Evolutionary conservation across 2,329 filamentous ascomycete genomes (phyloP).

Genomic region (Alternaria rosae): DNA sequence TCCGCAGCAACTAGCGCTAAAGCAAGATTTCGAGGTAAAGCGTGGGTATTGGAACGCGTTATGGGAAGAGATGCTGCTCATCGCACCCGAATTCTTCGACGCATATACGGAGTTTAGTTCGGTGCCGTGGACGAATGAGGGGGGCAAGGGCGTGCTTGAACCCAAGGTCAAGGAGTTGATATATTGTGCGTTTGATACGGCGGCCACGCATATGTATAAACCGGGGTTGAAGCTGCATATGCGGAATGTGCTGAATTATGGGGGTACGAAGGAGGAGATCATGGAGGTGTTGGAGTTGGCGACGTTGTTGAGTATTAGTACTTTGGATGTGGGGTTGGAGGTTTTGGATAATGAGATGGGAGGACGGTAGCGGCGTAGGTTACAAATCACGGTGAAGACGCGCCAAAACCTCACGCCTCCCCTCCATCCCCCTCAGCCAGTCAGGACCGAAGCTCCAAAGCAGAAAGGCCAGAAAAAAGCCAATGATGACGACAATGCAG

Average conservation of each 20-base stretch:
- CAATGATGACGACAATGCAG: no score
- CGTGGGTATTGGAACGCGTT: constrained; percentile 58
- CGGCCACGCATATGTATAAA: constrained; percentile 58
- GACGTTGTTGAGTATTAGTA: constrained; percentile 42
- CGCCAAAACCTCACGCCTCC: no score
- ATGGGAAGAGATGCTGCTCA: constrained; percentile 55
- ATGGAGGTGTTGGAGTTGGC: constrained; percentile 59
- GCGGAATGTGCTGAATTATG: constrained; percentile 57
- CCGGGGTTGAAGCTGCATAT: constrained; percentile 59
- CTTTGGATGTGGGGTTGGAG: constrained; percentile 36
- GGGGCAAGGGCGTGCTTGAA: constrained; percentile 47
- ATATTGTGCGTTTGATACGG: constrained; percentile 58
- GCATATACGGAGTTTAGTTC: constrained; percentile 57
- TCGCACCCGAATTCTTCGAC: constrained; percentile 59
- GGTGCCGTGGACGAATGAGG: constrained; percentile 51
- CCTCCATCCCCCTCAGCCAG: no score
- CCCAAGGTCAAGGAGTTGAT: constrained; percentile 60
- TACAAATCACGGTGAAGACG: no score
- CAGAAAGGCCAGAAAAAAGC: no score
- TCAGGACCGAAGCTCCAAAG: no score
- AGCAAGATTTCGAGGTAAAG: constrained; percentile 54
- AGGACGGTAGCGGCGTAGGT: not conserved
- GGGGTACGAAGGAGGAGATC: constrained; percentile 57
- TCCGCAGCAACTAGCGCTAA: constrained; percentile 48
- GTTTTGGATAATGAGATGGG: constrained; percentile 34